A percentile compares a stretch with the other conserved stretches of the same genome.
Conservation (phyloP, 345 rosid species). For the Linum trigynum region DNA sequence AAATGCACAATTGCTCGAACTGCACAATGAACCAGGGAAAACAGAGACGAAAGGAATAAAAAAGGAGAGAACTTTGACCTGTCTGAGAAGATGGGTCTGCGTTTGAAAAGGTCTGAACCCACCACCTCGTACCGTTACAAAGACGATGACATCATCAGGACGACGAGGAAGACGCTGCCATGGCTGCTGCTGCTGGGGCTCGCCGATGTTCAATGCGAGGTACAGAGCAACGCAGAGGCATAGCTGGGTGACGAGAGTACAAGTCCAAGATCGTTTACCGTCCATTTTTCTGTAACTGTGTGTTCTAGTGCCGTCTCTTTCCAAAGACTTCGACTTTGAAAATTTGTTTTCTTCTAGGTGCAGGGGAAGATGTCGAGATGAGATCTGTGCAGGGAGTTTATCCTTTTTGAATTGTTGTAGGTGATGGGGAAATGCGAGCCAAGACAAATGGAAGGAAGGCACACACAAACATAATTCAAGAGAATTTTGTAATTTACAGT, state of each 20-base stretch:
- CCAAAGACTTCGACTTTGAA: too few relatives aligned
- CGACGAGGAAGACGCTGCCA: constrained; percentile 8
- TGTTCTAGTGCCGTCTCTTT: background rate
- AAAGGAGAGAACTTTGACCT: constrained; percentile 30
- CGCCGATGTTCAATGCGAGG: constrained; percentile 53
- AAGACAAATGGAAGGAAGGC: too few relatives aligned
- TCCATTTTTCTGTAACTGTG: constrained; percentile 29
- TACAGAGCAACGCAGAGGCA: constrained; percentile 50
- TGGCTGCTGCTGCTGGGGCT: constrained; percentile 25
- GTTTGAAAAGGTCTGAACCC: constrained; percentile 26
- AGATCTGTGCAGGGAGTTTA: too few relatives aligned
- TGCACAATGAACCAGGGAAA: background rate
- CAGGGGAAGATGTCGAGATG: too few relatives aligned
- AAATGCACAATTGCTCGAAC: too few relatives aligned
- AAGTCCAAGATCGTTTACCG: constrained; percentile 38
- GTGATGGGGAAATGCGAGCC: too few relatives aligned
- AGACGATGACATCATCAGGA: constrained; percentile 26
- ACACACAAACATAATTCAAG: too few relatives aligned
- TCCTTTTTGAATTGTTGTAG: too few relatives aligned
- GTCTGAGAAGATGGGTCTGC: constrained; percentile 53
- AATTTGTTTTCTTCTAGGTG: too few relatives aligned
- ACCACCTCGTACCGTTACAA: constrained; percentile 61
- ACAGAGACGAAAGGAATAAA: background rate
- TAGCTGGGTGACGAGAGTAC: constrained; percentile 48
- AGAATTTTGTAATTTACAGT: too few relatives aligned